Percentiles rank a stretch among this genome's conserved stretches.
These are phyloP conservation scores for Acanthamoeba culbertsoni DNA, from an alignment of 208 protist species.

Conservation along the genomic window DNA sequence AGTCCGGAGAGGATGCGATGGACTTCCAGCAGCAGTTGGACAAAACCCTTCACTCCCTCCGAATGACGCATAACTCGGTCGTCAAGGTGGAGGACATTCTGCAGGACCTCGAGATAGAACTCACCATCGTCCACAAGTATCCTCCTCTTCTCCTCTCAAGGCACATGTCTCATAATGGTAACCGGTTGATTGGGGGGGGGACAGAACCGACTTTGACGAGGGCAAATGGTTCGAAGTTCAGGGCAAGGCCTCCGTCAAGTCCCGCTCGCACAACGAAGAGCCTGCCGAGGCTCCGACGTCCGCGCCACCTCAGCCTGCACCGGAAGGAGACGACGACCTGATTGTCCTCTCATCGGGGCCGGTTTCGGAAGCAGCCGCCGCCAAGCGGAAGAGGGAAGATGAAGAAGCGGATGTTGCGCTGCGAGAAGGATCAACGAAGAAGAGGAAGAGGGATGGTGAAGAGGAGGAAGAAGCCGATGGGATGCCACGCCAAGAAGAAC, in stretches of 20 bases:
- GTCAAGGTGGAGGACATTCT: slow-evolving; percentile 36
- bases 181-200: background rate
- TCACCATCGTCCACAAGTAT: background rate
- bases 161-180: background rate
- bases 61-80: background rate
- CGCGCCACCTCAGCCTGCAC: background rate
- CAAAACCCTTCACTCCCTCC: background rate
- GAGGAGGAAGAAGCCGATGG: background rate
- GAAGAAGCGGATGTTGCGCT: background rate
- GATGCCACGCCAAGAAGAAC: too few species aligned
- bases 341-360: background rate
- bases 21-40: slow-evolving; percentile 3
- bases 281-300: background rate
- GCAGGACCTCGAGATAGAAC: background rate
- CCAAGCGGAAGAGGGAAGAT: background rate
- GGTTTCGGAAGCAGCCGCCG: background rate
- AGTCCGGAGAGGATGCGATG: slow-evolving; percentile 11
- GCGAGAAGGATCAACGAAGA: too few species aligned
- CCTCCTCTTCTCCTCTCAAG: background rate
- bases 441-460: background rate
- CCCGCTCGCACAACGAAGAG: background rate
- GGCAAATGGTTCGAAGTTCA: background rate
- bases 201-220: background rate
- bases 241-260: background rate
- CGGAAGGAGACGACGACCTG: background rate